These are phyloP conservation scores for Cocos nucifera DNA, from an alignment of 176 grass and related monocot species.

Conservation along the genomic window DNA sequence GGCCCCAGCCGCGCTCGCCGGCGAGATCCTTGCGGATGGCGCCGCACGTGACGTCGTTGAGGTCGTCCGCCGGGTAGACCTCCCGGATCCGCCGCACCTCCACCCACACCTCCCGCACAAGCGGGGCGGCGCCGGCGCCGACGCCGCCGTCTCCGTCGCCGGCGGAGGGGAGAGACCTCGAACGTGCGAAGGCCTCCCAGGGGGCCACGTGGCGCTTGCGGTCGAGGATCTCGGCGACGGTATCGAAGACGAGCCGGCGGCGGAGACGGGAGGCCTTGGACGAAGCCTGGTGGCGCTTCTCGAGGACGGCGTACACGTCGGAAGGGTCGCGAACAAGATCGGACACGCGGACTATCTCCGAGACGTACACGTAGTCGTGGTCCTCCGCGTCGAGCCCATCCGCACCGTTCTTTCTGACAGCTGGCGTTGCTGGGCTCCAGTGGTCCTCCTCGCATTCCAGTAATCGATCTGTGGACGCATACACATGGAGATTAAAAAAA, in stretches of 20 bases:
- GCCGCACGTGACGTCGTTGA: conserved; percentile 38
- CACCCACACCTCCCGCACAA: conserved; percentile 38
- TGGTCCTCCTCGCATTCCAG: conserved; percentile 8
- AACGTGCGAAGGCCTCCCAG: conserved; percentile 29
- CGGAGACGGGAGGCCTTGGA: conserved; percentile 28
- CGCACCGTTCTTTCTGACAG: neutral
- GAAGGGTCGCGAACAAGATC: conserved; percentile 30
- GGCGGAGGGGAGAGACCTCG: neutral
- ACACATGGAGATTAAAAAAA: neutral
- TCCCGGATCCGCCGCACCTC: conserved; percentile 35
- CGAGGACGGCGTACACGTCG: conserved; percentile 27
- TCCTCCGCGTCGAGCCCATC: conserved; percentile 20
- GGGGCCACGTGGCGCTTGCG: conserved; percentile 32
- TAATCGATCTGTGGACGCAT: neutral
- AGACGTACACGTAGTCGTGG: conserved; percentile 51
- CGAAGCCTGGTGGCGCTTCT: conserved; percentile 12
- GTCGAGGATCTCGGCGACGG: conserved; percentile 52
- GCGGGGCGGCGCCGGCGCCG: neutral
- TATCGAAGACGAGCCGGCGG: conserved; percentile 47
- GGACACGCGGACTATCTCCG: neutral
- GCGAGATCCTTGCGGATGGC: conserved; percentile 59
- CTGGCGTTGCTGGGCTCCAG: neutral
- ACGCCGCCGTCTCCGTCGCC: neutral
- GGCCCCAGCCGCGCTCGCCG: conserved; percentile 21
- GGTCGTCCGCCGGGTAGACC: conserved; percentile 12